Base-by-base conservation (phyloP, 2,329 filamentous ascomycete genomes). In the Botrytis medusae region DNA sequence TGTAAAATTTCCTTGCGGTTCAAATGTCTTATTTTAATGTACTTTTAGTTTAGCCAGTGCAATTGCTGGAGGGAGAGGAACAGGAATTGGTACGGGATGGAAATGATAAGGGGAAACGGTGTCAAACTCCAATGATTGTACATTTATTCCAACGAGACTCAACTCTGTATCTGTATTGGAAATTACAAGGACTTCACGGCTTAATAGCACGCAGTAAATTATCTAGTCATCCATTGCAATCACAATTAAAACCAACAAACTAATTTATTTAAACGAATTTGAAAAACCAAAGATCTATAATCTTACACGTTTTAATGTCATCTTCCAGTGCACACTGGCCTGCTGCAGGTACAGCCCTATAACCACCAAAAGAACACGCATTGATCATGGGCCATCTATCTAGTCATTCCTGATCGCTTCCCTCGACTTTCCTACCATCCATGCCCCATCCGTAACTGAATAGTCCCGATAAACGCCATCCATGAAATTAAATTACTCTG, bases 281-380 rank as follows among this genome's bases (percentile, higher is more conserved):
- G 46, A 61, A 72, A 61, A 72, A 51, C 48, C 40, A 69, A 72
- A 72, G 71, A 72, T 72, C 71, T 72, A 72, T 72, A 72, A 72
- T 72, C 62, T 72, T 72, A 72, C 62, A 72, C 14, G 63, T 57
- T 59, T 68, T 60, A 64, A 67, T 32, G 57, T 16, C n/a, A 32
- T 42, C 70, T 54, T n/a, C 44, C 63, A 57, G 32, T 40, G 34
- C 37, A 46, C 29, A 42, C 25, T 25, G 14, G 70, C 25, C 40
- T 16, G 70, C 61, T 67, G 61, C 22, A 59, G 46, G 40, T 65
- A 22, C 46, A 71, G 59, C 44, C 69, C 32, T 62, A 32, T 40
- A 64, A 42, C 37, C 69, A 42, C 69, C 40, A 37, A 51, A 51
- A 71, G 59, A 51, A 64, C 32, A 54, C 42, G 61, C 34, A 67